Evolutionary conservation across 1,284 basidiomycete genomes (phyloP), one percentile per base, ranked within the genome.

Genomic region (Mycena citricolor): DNA sequence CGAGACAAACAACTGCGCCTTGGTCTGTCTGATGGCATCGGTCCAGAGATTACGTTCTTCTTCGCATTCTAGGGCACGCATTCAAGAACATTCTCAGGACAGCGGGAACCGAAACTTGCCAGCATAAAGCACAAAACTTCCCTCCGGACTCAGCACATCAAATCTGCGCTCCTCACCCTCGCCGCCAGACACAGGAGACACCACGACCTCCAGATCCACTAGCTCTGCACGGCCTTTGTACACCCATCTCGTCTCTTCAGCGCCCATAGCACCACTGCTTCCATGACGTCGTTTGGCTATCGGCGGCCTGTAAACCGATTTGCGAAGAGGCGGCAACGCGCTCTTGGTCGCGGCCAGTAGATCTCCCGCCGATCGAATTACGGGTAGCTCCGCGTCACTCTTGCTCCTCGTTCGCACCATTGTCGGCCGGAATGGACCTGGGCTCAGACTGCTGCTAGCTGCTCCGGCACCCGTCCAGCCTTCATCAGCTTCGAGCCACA

Each of bases 151-250:
- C 42, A 89, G 61, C 2, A 92, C 66, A 60, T 93, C 87, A 50
- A 91, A 77, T 32, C 76, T 70, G 33, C 73, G 63, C 46, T 76
- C 75, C 37, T 77, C 69, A 8, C 66, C 70, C 0, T 61, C 61
- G 32, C 74, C 75, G 13, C 69, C 58, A 0, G 69, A 64, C 2
- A 76, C 72, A n/a, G 72, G 73, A 2, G 83, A 69, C 0, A 90
- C 79, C 1, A 90, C 78, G 0, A 91, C 81, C 47, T 91, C 88
- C 30, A 89, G 56, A 60, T 92, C 86, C 31, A 92, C 77, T 8
- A 93, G 71, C 34, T 80, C 78, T 31, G 78, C 70, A 47, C 73
- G 68, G 0, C 86, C 85, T 54, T 81, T 86, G 58, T 79, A 90
- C 32, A 73, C 63, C 81, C 86, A 91, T 47, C 68, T 67, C 43